phyloP scores from a whole-genome alignment of 2,329 filamentous ascomycete genomes.

The Alternaria viburni region DNA sequence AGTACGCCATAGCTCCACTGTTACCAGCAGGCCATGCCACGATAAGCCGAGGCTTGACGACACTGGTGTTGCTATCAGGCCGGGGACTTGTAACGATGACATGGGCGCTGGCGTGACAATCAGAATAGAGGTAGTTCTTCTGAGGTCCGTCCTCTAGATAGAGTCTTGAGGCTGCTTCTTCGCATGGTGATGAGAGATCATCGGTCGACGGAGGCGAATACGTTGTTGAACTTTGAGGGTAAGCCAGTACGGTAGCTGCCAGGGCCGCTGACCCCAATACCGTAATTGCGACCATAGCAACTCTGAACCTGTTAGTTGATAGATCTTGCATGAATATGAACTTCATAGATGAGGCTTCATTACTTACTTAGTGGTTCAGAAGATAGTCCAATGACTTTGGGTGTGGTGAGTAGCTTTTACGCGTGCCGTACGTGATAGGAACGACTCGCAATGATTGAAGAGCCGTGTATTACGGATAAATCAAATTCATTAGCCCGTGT shows the following conservation, averaged over 20 bases:
- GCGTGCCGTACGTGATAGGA: not conserved
- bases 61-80: constrained; percentile 58
- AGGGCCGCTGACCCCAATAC: not conserved
- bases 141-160: constrained; percentile 65
- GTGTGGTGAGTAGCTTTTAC: not conserved
- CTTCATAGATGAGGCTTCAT: not conserved
- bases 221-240: not conserved
- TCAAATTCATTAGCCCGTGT: not conserved
- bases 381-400: not conserved
- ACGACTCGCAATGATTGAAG: not conserved
- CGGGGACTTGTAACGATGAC: constrained; percentile 67
- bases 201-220: not conserved
- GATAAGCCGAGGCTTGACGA: constrained; percentile 65
- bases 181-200: constrained; percentile 3
- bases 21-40: constrained; percentile 70
- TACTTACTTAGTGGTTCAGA: not conserved
- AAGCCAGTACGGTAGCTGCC: not conserved
- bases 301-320: not conserved
- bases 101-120: constrained; percentile 65
- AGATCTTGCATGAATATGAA: not conserved
- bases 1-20: constrained; percentile 65
- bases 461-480: not conserved
- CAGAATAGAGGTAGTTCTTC: constrained; percentile 70
- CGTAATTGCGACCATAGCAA: not conserved
- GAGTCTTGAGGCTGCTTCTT: constrained; percentile 34